Evolutionary conservation across 2,329 filamentous ascomycete genomes (phyloP).

Genomic region (Paraphoma chrysanthemicola): DNA sequence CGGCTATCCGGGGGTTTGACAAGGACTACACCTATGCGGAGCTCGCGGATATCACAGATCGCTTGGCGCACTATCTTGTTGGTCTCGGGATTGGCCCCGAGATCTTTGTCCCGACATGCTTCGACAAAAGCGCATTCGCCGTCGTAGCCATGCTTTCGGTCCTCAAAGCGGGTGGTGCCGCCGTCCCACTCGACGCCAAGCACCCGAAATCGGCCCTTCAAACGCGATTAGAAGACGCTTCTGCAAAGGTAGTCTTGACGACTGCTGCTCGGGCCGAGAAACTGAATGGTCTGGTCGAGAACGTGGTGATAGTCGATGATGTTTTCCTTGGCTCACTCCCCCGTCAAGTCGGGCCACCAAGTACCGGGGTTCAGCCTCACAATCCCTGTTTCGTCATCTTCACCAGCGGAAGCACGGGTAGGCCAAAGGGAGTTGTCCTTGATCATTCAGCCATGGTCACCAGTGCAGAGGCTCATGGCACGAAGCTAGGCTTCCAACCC

Average conservation of each 20-base stretch:
- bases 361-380: slow-evolving; percentile 26
- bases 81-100: slow-evolving; percentile 40
- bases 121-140: slow-evolving; percentile 48
- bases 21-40: slow-evolving; percentile 42
- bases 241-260: slow-evolving; percentile 50
- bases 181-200: slow-evolving; percentile 45
- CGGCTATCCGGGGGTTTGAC: slow-evolving; percentile 43
- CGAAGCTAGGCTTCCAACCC: slow-evolving; percentile 30
- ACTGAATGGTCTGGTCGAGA: slow-evolving; percentile 51
- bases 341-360: slow-evolving; percentile 15
- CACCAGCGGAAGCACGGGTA: slow-evolving; percentile 41
- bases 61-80: slow-evolving; percentile 37
- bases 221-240: slow-evolving; percentile 48
- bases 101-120: slow-evolving; percentile 45
- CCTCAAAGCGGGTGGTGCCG: slow-evolving; percentile 48
- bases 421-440: slow-evolving; percentile 43
- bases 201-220: slow-evolving; percentile 46
- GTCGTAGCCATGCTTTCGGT: slow-evolving; percentile 48
- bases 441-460: slow-evolving; percentile 42
- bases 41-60: slow-evolving; percentile 31
- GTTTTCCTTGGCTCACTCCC: slow-evolving; percentile 45
- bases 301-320: slow-evolving; percentile 42
- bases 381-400: slow-evolving; percentile 44
- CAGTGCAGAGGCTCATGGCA: slow-evolving; percentile 39
- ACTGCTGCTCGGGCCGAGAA: slow-evolving; percentile 46